Conservation (phyloP, 2,329 filamentous ascomycete species). For the Neofusicoccum cordaticola region DNA sequence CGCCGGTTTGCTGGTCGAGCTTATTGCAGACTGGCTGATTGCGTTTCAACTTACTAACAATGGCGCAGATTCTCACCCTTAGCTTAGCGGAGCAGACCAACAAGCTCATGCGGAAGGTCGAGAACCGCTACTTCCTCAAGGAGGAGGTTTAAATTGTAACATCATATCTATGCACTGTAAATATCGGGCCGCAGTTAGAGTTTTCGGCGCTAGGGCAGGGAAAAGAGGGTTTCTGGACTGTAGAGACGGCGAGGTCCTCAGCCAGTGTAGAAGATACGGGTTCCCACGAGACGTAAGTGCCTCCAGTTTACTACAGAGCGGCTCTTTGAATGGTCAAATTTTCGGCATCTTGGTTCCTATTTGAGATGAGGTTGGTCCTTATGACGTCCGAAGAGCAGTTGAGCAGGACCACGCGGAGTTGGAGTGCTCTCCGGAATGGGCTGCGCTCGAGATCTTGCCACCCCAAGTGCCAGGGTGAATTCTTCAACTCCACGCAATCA, state of each 20-base stretch:
- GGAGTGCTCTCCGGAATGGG: background rate
- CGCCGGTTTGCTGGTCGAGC: background rate
- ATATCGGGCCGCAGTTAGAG: background rate
- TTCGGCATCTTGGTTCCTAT: background rate
- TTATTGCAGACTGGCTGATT: background rate
- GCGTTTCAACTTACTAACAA: background rate
- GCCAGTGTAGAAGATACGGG: background rate
- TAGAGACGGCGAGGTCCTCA: background rate
- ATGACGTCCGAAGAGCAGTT: background rate
- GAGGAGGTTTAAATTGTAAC: constrained; percentile 47
- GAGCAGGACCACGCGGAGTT: background rate
- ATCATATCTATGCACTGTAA: constrained; percentile 1
- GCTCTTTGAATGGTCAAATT: background rate
- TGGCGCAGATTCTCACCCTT: constrained; percentile 71
- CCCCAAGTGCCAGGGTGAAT: too few species aligned
- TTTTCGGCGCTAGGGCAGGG: background rate
- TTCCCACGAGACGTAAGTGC: background rate
- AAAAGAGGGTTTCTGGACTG: background rate
- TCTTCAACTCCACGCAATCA: too few species aligned
- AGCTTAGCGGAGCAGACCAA: constrained; percentile 96
- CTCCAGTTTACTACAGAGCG: background rate
- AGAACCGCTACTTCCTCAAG: constrained; percentile 57
- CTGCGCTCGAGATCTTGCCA: background rate
- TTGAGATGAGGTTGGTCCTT: background rate
- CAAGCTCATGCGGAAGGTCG: constrained; percentile 79